Evolutionary conservation across 208 protist genomes (phyloP).

Genomic region (Trypanosoma congolense): DNA sequence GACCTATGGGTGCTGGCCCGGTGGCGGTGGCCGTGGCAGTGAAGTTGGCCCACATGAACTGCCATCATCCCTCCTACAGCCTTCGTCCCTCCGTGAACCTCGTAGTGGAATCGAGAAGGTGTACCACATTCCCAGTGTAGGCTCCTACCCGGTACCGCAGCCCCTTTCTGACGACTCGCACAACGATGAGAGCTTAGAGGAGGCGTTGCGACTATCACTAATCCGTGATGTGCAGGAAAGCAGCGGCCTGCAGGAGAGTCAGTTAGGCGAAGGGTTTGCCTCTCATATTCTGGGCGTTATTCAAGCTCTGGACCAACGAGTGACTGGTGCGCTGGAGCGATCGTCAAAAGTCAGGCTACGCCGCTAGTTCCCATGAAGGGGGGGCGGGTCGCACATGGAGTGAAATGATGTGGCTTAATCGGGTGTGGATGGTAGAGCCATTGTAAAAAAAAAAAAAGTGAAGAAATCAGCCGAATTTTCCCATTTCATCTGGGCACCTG

Average conservation of each 20-base stretch:
- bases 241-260: constrained; percentile 1
- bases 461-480: too few species aligned
- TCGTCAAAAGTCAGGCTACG: neutral
- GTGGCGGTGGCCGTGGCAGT: neutral
- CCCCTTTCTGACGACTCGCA: neutral
- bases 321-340: constrained; percentile 59
- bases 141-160: constrained; percentile 16
- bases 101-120: neutral
- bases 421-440: too few species aligned
- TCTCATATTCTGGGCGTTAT: constrained; percentile 79
- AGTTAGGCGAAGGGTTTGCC: constrained; percentile 37
- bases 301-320: constrained; percentile 67
- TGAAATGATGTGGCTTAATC: too few species aligned
- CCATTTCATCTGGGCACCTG: too few species aligned
- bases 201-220: constrained; percentile 14
- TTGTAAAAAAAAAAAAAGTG: too few species aligned
- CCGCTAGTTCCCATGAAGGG: neutral
- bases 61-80: neutral
- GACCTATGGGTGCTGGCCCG: neutral
- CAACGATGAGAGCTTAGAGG: constrained; percentile 3
- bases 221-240: constrained; percentile 6
- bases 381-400: neutral
- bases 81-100: neutral
- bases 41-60: neutral
- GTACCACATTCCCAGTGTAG: neutral